Evolutionary conservation across 2,329 filamentous ascomycete genomes (phyloP), one percentile per base, ranked within the genome.

Genomic region (Lachnellula hyalina): DNA sequence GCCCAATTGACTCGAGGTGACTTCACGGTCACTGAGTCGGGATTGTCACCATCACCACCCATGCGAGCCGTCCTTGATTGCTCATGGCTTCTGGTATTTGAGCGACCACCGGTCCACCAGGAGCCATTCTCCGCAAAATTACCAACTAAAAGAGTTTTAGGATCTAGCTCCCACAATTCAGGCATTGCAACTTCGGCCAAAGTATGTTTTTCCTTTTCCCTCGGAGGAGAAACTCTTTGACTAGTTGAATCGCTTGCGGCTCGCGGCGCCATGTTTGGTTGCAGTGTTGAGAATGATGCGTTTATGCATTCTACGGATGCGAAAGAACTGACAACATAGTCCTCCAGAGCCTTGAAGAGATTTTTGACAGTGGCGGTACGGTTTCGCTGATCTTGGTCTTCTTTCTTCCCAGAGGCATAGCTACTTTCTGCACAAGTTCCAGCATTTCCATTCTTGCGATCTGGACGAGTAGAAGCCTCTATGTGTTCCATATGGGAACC

Each of bases 61-160:
- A 34, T 70, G 62, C 55, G 71, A 68, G 57, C 67, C 53, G 63
- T 61, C 67, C 62, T 67, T 72, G 58, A 62, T 62, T 52, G 70
- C 65, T 58, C 65, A 47, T 51, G 64, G 51, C 49, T 74, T 70
- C 36, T 76, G 69, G 52, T 66, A 63, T 64, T 80, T 45, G 59
- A 55, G 75, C 59, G 55, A 48, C 78, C 78, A 1, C 86, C 87
- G 47, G 86, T 85, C 88, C 89, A 93, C 89, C 88, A 93, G 7
- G 81, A 82, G 2, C 87, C 89, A 66, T 94, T 94, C 67, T 94
- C 89, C 1, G 85, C 87, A 61, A 92, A 78, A 64, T 92, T 83
- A 2, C 88, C 89, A 2, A 92, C 70, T 6, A 91, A 74, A 19
- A 93, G 73, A 5, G 87, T 80, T 66, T 91, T 94, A 1, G 86